phyloP scores from a whole-genome alignment of 805 yeast genomes.

The Yamadazyma sp. region DNA sequence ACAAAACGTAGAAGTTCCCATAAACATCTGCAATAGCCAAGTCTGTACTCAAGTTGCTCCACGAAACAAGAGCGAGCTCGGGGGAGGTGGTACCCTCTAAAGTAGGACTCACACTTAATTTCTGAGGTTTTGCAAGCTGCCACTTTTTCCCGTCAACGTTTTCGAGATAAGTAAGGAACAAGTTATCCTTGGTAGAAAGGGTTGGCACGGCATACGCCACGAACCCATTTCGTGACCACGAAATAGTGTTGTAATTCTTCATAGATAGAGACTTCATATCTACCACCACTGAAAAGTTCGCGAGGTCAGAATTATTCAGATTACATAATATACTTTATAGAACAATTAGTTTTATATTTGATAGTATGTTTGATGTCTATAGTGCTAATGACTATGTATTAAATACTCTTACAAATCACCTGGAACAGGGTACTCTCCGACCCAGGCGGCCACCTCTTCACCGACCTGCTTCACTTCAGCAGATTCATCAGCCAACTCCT shows the following conservation, averaged over 20 bases:
- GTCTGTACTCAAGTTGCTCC: slow-evolving; percentile 82
- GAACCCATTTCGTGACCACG: slow-evolving; percentile 86
- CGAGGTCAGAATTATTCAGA: no score
- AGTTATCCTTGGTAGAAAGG: slow-evolving; percentile 29
- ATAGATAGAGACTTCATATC: neutral
- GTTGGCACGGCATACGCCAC: slow-evolving; percentile 63
- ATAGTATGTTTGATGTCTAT: no score
- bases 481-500: slow-evolving; percentile 63
- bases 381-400: no score
- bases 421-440: slow-evolving; percentile 79
- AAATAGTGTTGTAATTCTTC: slow-evolving; percentile 27
- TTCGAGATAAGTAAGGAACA: slow-evolving; percentile 67
- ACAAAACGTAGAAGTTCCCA: slow-evolving; percentile 54
- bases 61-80: slow-evolving; percentile 50
- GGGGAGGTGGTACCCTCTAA: slow-evolving; percentile 22
- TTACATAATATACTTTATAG: no score
- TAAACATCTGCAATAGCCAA: slow-evolving; percentile 72
- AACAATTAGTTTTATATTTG: no score
- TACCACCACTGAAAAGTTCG: no score
- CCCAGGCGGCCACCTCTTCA: slow-evolving; percentile 71
- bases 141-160: slow-evolving; percentile 74
- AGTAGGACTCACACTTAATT: slow-evolving; percentile 29
- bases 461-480: slow-evolving; percentile 52
- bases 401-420: slow-evolving; percentile 52
- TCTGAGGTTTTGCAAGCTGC: slow-evolving; percentile 66